phyloP scores from a whole-genome alignment of 78 protist genomes.

The Isochrysis galbana region DNA sequence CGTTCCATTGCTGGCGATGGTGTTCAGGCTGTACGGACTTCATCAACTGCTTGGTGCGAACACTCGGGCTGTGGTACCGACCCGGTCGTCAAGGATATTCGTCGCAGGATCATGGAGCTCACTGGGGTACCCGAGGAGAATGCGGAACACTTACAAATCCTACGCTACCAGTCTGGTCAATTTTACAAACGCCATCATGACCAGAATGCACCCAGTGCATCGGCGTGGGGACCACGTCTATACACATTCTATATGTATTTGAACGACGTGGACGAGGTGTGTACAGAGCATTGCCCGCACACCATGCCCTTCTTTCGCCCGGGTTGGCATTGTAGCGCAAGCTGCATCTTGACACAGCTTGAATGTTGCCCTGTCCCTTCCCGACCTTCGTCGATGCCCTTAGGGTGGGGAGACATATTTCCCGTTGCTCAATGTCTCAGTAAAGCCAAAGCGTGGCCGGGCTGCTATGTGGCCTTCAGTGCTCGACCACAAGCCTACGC shows the following conservation, averaged over 20 bases:
- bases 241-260: not conserved
- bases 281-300: no score
- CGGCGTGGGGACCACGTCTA: constrained; percentile 1
- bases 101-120: not conserved
- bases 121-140: not conserved
- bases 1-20: not conserved
- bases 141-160: not conserved
- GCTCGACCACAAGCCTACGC: not conserved
- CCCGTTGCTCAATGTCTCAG: not conserved
- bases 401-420: not conserved
- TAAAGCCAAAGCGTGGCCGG: not conserved
- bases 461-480: not conserved
- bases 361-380: no score
- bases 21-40: not conserved
- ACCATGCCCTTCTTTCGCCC: no score
- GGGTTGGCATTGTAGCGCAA: no score
- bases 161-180: not conserved
- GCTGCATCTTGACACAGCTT: no score
- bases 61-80: not conserved
- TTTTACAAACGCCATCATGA: not conserved
- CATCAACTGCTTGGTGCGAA: not conserved
- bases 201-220: not conserved
- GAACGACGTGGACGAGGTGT: constrained; percentile 9
- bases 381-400: no score
- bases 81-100: not conserved